A percentile compares a stretch with the other conserved stretches of the same genome.
phyloP scores from a whole-genome alignment of 345 rosid genomes.

The Turritis glabra region DNA sequence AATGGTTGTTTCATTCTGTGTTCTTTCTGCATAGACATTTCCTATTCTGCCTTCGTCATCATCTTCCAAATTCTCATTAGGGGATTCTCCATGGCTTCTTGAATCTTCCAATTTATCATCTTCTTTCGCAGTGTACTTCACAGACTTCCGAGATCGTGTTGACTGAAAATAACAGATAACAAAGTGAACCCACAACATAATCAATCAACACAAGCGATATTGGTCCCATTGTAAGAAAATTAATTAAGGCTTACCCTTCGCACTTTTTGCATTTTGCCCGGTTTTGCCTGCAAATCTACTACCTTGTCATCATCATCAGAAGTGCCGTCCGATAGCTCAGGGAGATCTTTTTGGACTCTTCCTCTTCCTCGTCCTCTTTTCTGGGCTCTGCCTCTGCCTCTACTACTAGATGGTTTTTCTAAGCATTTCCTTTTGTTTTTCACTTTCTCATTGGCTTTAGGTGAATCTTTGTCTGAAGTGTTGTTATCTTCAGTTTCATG shows the following conservation, averaged over 20 bases:
- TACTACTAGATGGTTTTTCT: conserved; percentile 42
- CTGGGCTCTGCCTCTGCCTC: conserved; percentile 2
- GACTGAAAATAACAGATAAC: conserved; percentile 52
- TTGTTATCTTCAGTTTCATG: conserved; percentile 39
- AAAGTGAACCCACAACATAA: conserved; percentile 4
- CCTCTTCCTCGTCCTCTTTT: conserved; percentile 39
- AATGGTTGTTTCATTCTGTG: conserved; percentile 27
- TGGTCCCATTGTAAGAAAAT: neutral
- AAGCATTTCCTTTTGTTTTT: conserved; percentile 32
- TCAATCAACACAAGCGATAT: neutral
- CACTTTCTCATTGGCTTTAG: conserved; percentile 35
- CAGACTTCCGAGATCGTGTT: conserved; percentile 59
- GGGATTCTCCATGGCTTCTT: conserved; percentile 26
- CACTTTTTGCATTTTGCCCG: conserved; percentile 40
- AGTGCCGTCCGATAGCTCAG: conserved; percentile 49
- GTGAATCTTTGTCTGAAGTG: conserved; percentile 37
- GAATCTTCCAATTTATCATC: conserved; percentile 45
- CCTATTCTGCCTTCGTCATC: conserved; percentile 25
- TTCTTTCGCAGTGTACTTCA: conserved; percentile 49
- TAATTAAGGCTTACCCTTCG: conserved; percentile 61
- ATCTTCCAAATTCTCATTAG: conserved; percentile 30
- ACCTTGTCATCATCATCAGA: conserved; percentile 43
- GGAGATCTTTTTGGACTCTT: conserved; percentile 37
- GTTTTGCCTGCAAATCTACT: conserved; percentile 36
- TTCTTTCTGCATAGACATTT: conserved; percentile 16